These are phyloP conservation scores for Trypanosoma lewisi DNA, from an alignment of 208 protist genomes.

Conservation along the genomic window DNA sequence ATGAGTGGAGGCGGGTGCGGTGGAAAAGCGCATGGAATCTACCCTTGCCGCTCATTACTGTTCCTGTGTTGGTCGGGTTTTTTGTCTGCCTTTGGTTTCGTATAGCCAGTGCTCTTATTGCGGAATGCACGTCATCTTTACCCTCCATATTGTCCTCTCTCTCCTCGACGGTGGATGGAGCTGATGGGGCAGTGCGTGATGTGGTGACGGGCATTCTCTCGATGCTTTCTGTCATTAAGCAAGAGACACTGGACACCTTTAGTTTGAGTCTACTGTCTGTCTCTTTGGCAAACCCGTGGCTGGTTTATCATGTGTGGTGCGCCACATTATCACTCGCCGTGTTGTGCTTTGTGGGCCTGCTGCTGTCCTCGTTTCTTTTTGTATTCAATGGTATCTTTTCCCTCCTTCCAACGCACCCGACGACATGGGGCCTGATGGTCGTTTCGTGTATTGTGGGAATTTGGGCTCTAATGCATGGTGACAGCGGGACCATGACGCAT, in stretches of 20 bases:
- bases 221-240: background rate
- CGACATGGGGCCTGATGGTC: conserved; percentile 58
- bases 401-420: conserved; percentile 63
- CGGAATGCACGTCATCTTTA: too few species aligned
- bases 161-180: background rate
- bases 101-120: conserved; percentile 21
- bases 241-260: background rate
- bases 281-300: conserved; percentile 16
- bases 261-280: background rate
- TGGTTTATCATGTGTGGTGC: conserved; percentile 23
- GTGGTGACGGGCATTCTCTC: conserved; percentile 14
- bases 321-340: conserved; percentile 34
- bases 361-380: conserved; percentile 37
- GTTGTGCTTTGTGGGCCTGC: conserved; percentile 40
- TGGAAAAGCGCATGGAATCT: conserved; percentile 61
- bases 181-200: background rate
- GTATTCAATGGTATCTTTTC: conserved; percentile 31
- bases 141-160: background rate
- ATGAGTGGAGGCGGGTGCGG: conserved; percentile 40
- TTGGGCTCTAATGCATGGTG: conserved; percentile 23
- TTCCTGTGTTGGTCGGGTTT: conserved; percentile 54
- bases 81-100: conserved; percentile 46
- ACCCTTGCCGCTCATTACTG: conserved; percentile 61
- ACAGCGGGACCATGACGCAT: conserved; percentile 21
- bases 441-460: conserved; percentile 29